Percentiles rank a stretch among this genome's conserved stretches.
phyloP scores from a whole-genome alignment of 176 grass and related monocot species.

The Areca catechu region DNA sequence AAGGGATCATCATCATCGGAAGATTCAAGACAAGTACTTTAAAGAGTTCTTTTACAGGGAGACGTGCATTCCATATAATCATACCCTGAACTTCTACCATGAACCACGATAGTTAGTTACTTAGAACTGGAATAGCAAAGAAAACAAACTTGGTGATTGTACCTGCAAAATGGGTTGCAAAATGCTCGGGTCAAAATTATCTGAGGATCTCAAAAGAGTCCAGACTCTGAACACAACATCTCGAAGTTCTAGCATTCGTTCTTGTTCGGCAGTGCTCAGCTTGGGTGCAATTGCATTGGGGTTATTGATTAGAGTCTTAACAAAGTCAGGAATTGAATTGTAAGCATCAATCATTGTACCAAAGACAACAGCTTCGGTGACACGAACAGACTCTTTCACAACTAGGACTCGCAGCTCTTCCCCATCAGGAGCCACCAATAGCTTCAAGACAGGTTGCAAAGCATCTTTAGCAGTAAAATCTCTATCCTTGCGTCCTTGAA shows the following conservation, averaged over 20 bases:
- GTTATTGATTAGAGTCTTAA: constrained; percentile 60
- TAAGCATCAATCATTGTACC: constrained; percentile 69
- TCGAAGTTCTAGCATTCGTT: constrained; percentile 70
- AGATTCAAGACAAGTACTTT: no score
- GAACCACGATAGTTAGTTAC: background rate
- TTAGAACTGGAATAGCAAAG: background rate
- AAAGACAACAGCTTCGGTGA: constrained; percentile 76
- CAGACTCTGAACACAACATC: constrained; percentile 73
- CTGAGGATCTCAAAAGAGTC: constrained; percentile 75
- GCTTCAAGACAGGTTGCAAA: constrained; percentile 84
- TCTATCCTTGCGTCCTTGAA: constrained; percentile 83
- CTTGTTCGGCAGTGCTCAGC: constrained; percentile 47
- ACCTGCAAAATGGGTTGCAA: constrained; percentile 90
- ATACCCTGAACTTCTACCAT: no score
- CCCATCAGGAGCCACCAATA: constrained; percentile 61
- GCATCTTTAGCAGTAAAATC: constrained; percentile 93
- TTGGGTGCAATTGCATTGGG: constrained; percentile 52
- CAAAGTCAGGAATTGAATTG: constrained; percentile 48
- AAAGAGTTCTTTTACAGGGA: no score
- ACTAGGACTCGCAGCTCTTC: constrained; percentile 70
- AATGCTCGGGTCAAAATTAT: constrained; percentile 87
- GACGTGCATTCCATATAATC: no score
- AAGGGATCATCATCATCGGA: no score
- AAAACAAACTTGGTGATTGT: background rate
- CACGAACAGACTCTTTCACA: constrained; percentile 86